phyloP scores from a whole-genome alignment of 139 green algal genomes.

The Trebouxia sp. region DNA sequence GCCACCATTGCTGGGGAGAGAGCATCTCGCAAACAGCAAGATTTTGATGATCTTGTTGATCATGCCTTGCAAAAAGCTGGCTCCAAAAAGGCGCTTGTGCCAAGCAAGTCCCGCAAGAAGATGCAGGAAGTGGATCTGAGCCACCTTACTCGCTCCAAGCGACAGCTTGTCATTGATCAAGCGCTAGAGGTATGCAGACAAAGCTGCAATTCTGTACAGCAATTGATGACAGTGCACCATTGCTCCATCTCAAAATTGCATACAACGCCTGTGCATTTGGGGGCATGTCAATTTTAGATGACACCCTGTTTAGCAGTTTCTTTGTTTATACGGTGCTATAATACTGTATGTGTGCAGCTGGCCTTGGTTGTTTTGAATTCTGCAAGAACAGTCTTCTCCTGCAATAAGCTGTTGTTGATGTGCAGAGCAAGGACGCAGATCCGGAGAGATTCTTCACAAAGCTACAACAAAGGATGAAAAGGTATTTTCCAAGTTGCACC shows the following conservation, averaged over 20 bases:
- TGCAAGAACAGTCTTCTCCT: neutral
- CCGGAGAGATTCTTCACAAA: slow-evolving; percentile 17
- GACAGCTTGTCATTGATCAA: slow-evolving; percentile 16
- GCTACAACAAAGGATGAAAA: slow-evolving; percentile 8
- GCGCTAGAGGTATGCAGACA: slow-evolving; percentile 2
- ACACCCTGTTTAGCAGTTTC: neutral
- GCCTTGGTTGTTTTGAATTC: neutral
- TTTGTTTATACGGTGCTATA: neutral
- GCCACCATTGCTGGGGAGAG: slow-evolving; percentile 1
- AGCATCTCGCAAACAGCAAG: neutral
- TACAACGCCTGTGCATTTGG: too few species aligned
- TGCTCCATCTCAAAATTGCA: too few species aligned
- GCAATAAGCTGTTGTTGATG: neutral
- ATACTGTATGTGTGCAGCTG: neutral
- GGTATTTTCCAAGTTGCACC: neutral
- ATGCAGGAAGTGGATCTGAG: slow-evolving; percentile 4
- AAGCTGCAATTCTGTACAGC: too few species aligned
- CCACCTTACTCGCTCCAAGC: slow-evolving; percentile 6
- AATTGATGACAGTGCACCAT: too few species aligned
- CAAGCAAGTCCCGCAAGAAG: neutral
- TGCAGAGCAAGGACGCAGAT: slow-evolving; percentile 28
- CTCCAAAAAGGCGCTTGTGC: neutral
- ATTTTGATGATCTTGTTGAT: slow-evolving; percentile 19
- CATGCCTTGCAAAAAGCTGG: slow-evolving; percentile 1
- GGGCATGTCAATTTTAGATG: too few species aligned